These are phyloP conservation scores for Aureobasidium sp. DNA, from an alignment of 2,329 filamentous ascomycete species.

Conservation along the genomic window DNA sequence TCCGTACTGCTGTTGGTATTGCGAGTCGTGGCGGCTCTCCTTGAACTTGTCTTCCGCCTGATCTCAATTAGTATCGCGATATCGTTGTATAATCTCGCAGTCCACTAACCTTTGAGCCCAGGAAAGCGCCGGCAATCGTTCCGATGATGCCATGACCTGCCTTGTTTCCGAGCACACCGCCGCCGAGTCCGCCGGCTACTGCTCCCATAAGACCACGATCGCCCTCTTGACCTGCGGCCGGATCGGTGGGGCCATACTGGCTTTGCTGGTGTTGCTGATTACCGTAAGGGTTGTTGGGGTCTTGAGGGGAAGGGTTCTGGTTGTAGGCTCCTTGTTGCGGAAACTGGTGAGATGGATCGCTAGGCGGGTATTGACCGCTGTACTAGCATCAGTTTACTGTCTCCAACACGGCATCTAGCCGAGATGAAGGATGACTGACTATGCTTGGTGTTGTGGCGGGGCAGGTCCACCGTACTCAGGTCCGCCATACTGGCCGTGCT, in stretches of 20 bases:
- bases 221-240: slow-evolving; percentile 40
- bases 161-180: slow-evolving; percentile 48
- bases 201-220: slow-evolving; percentile 52
- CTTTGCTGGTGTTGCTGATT: slow-evolving; percentile 22
- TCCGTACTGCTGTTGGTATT: slow-evolving; percentile 4
- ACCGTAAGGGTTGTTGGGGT: slow-evolving; percentile 31
- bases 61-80: not conserved
- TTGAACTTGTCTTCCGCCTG: slow-evolving; percentile 45
- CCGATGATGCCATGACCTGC: slow-evolving; percentile 51
- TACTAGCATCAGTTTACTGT: slow-evolving; percentile 1
- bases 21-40: slow-evolving; percentile 27
- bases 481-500: slow-evolving; percentile 34
- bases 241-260: slow-evolving; percentile 36
- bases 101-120: slow-evolving; percentile 38
- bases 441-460: slow-evolving; percentile 25
- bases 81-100: not conserved
- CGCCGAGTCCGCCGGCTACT: slow-evolving; percentile 49
- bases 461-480: slow-evolving; percentile 25
- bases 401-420: slow-evolving; percentile 20
- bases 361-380: slow-evolving; percentile 24
- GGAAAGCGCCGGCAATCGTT: slow-evolving; percentile 48
- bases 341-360: slow-evolving; percentile 15
- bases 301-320: slow-evolving; percentile 29
- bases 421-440: slow-evolving; percentile 24
- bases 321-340: slow-evolving; percentile 35